These are phyloP conservation scores for Hypomyces rosellus DNA, from an alignment of 2,329 filamentous ascomycete species.

Conservation along the genomic window DNA sequence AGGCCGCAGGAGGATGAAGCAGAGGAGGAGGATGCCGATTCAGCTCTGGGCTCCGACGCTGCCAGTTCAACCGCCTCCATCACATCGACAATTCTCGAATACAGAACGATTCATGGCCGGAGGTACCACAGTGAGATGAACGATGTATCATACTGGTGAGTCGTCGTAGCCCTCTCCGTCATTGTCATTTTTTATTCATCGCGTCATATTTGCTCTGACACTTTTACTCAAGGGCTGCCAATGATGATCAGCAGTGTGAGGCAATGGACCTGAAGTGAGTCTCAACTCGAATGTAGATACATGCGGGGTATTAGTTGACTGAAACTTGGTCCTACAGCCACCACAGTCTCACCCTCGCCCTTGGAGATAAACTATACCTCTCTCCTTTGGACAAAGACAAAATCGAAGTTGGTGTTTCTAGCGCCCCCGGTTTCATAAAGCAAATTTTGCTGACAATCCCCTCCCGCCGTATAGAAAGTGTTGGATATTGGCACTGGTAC, in stretches of 20 bases:
- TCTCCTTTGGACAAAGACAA: slow-evolving; percentile 13
- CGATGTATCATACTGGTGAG: slow-evolving; percentile 7
- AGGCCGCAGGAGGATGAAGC: no score
- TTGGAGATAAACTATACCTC: slow-evolving; percentile 20
- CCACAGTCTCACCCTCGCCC: slow-evolving; percentile 20
- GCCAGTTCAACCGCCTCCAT: slow-evolving; percentile 26
- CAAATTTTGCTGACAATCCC: no score
- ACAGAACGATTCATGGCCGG: slow-evolving; percentile 26
- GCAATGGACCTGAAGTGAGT: slow-evolving; percentile 13
- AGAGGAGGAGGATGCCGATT: slow-evolving; percentile 18
- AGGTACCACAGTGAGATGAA: slow-evolving; percentile 21
- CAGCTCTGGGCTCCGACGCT: slow-evolving; percentile 17
- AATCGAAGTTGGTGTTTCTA: slow-evolving; percentile 2
- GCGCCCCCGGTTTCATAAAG: no score
- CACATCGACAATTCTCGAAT: slow-evolving; percentile 26
- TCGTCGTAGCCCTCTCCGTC: not conserved
- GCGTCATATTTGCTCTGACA: not conserved
- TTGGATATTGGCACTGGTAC: slow-evolving; percentile 24
- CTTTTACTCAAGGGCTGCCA: slow-evolving; percentile 8
- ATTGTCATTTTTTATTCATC: not conserved
- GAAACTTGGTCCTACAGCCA: slow-evolving; percentile 7
- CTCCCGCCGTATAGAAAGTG: slow-evolving; percentile 17
- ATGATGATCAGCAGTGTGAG: slow-evolving; percentile 19
- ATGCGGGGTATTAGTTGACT: not conserved
- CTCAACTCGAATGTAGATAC: no score